These are phyloP conservation scores for Yamadazyma atmosphaerica DNA, from an alignment of 1,139 yeast species.

Conservation along the genomic window DNA sequence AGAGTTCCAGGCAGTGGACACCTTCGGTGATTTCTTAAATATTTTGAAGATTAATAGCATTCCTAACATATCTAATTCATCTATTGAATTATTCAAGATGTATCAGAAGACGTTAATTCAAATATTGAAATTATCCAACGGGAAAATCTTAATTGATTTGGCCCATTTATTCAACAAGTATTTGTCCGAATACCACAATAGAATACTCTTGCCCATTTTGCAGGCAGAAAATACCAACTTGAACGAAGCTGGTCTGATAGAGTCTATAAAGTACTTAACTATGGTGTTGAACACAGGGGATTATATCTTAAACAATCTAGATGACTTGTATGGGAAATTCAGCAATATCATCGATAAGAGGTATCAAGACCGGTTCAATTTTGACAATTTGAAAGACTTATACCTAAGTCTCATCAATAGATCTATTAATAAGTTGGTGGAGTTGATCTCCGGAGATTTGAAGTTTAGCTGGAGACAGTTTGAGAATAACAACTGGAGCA, in stretches of 20 bases:
- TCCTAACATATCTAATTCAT: conserved; percentile 72
- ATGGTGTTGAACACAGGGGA: conserved; percentile 86
- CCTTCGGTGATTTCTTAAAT: conserved; percentile 28
- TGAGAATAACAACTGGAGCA: conserved; percentile 75
- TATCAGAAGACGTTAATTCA: conserved; percentile 75
- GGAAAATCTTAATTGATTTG: conserved; percentile 60
- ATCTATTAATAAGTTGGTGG: conserved; percentile 57
- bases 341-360: conserved; percentile 43
- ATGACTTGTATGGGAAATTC: conserved; percentile 72
- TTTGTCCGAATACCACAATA: conserved; percentile 62
- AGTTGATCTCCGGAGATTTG: conserved; percentile 60
- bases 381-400: conserved; percentile 56
- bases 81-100: conserved; percentile 80
- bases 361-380: conserved; percentile 38
- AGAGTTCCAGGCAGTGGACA: conserved; percentile 29
- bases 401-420: conserved; percentile 60
- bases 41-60: conserved; percentile 42
- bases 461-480: conserved; percentile 84
- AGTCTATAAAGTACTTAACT: conserved; percentile 67
- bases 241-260: conserved; percentile 32
- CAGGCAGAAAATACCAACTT: conserved; percentile 32
- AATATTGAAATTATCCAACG: conserved; percentile 71
- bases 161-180: conserved; percentile 67
- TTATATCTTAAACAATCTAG: conserved; percentile 76
- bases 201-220: conserved; percentile 60